Conservation (phyloP, 495 filamentous ascomycete genomes). For the Hypoxylon fuscum region DNA sequence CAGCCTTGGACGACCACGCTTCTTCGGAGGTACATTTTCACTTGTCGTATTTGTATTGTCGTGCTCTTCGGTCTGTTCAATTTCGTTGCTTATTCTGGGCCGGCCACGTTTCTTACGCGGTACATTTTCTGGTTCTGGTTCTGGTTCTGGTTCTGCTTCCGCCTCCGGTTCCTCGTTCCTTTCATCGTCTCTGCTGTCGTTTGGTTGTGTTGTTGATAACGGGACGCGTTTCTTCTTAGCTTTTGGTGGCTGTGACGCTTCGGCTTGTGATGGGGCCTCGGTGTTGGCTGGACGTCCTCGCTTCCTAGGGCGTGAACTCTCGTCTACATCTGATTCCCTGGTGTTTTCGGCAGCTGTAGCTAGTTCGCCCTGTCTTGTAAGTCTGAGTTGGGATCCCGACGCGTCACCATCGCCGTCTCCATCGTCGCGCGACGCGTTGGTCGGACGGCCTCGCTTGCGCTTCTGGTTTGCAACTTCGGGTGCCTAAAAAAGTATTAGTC, state of each 20-base stretch:
- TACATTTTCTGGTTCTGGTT: background rate
- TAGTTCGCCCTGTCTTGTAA: slow-evolving; percentile 25
- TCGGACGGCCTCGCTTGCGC: slow-evolving; percentile 52
- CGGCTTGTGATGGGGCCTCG: slow-evolving; percentile 11
- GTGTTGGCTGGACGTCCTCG: slow-evolving; percentile 32
- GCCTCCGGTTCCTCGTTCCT: slow-evolving; percentile 1
- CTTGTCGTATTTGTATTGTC: background rate
- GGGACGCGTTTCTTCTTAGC: slow-evolving; percentile 20
- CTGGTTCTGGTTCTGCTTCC: slow-evolving; percentile 5
- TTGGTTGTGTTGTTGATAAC: slow-evolving; percentile 4
- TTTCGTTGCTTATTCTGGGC: slow-evolving; percentile 1
- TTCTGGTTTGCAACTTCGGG: slow-evolving; percentile 49
- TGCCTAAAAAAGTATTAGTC: slow-evolving; percentile 40
- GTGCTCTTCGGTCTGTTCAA: slow-evolving; percentile 8
- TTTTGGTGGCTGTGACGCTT: slow-evolving; percentile 20
- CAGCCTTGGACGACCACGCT: slow-evolving; percentile 14
- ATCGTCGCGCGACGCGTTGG: slow-evolving; percentile 49
- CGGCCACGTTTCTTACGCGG: slow-evolving; percentile 23
- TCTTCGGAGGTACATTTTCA: background rate
- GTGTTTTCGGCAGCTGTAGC: slow-evolving; percentile 8
- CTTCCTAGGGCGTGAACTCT: slow-evolving; percentile 29
- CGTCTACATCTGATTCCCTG: slow-evolving; percentile 21
- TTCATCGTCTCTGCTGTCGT: background rate
- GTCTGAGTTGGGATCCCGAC: slow-evolving; percentile 36
- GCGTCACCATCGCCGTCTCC: slow-evolving; percentile 42